Evolutionary conservation across 345 rosid genomes (phyloP).

Genomic region (Salix udensis): DNA sequence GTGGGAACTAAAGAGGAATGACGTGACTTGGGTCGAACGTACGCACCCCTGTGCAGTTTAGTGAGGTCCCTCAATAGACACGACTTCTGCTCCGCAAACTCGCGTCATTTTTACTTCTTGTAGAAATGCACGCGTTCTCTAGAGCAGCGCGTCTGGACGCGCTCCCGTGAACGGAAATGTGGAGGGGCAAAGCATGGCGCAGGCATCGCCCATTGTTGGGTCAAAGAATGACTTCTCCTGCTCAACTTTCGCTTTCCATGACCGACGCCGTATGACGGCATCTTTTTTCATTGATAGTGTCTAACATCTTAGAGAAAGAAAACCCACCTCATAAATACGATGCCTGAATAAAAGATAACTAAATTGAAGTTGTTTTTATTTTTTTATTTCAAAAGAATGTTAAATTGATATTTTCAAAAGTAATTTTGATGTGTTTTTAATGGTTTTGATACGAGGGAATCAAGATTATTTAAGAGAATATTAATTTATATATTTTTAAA

Average conservation of each 20-base stretch:
- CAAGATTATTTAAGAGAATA: no score
- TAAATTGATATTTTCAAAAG: no score
- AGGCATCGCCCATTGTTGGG: background rate
- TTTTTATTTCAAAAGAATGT: no score
- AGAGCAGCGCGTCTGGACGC: background rate
- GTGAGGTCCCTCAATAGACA: no score
- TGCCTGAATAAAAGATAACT: no score
- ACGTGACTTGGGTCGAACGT: background rate
- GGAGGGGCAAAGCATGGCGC: constrained; percentile 3
- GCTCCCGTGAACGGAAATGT: background rate
- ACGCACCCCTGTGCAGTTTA: background rate
- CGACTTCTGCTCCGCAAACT: background rate
- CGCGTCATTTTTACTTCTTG: background rate
- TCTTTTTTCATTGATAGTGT: no score
- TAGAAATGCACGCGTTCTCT: background rate
- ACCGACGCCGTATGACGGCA: background rate
- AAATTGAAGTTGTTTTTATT: no score
- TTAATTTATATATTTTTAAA: no score
- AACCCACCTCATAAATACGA: no score
- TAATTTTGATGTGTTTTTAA: no score
- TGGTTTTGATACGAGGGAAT: no score
- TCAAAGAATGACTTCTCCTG: background rate
- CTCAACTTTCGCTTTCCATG: background rate
- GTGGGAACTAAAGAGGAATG: background rate
- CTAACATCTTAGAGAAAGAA: no score